Conservation (phyloP, 768 basidiomycete species). For the Lepiota brunneoincarnata region DNA sequence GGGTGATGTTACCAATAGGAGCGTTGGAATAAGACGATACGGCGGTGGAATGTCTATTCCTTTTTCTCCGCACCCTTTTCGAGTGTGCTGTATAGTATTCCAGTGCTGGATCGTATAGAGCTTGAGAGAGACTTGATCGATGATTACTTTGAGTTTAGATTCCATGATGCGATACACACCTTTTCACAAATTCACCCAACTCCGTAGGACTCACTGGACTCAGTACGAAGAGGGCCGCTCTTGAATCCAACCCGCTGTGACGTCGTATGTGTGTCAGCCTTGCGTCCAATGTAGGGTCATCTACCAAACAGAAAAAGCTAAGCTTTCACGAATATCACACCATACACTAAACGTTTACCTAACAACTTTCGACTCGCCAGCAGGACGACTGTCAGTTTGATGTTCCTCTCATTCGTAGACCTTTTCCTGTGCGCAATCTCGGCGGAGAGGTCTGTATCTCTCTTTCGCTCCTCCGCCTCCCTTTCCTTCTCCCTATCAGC, state of each 20-base stretch:
- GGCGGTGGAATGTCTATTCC: constrained; percentile 73
- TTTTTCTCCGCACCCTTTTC: constrained; percentile 87
- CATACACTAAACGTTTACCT: constrained; percentile 45
- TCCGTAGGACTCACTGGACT: constrained; percentile 88
- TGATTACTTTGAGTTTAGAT: neutral
- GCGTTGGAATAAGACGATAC: constrained; percentile 50
- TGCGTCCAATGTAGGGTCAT: constrained; percentile 80
- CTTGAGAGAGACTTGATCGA: constrained; percentile 71
- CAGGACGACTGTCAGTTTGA: constrained; percentile 93
- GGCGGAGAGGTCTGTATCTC: constrained; percentile 74
- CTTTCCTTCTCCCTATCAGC: constrained; percentile 53
- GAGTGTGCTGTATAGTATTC: constrained; percentile 95
- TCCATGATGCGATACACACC: constrained; percentile 37
- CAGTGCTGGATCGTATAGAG: constrained; percentile 82
- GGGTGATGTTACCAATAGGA: constrained; percentile 42
- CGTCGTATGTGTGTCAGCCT: constrained; percentile 85
- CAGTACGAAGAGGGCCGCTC: constrained; percentile 91
- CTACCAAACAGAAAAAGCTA: constrained; percentile 34
- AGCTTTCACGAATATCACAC: neutral
- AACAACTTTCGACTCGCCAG: constrained; percentile 87
- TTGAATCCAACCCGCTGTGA: constrained; percentile 85
- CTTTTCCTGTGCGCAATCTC: constrained; percentile 83
- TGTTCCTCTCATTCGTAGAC: constrained; percentile 75
- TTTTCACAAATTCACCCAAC: constrained; percentile 84
- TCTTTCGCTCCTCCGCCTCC: constrained; percentile 64